phyloP scores from a whole-genome alignment of 2,329 filamentous ascomycete genomes.

The Trichoderma aggressivum region DNA sequence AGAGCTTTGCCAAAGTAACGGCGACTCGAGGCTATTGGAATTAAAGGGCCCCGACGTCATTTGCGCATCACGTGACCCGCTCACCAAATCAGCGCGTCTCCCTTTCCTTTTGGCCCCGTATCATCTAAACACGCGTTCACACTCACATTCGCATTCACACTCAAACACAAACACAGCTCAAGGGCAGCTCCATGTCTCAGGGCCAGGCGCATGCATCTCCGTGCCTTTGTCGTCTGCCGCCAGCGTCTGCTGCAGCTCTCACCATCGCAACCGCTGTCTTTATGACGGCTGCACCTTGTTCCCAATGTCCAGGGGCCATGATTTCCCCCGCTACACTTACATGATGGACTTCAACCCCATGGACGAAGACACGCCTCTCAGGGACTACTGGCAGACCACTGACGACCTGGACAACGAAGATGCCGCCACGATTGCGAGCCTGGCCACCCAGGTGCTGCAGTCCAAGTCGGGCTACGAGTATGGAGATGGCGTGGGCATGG shows the following conservation, averaged over 20 bases:
- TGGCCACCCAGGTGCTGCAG: slow-evolving; percentile 15
- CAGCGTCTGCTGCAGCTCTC: not conserved
- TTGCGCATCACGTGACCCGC: not conserved
- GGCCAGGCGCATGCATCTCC: not conserved
- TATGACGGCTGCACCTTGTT: not conserved
- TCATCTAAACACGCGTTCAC: slow-evolving; percentile 12
- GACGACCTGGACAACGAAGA: not conserved
- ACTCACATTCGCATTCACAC: not conserved
- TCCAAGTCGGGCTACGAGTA: not conserved
- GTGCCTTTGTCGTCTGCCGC: not conserved
- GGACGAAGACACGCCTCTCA: slow-evolving; percentile 16
- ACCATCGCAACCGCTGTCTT: not conserved
- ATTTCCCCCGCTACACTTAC: not conserved
- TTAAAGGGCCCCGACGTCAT: slow-evolving; percentile 6
- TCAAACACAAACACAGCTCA: not conserved
- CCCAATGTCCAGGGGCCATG: not conserved
- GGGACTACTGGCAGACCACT: slow-evolving; percentile 14
- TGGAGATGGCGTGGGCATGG: not conserved
- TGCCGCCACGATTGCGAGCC: not conserved
- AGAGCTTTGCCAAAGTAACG: not conserved
- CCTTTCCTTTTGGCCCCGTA: not conserved
- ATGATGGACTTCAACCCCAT: slow-evolving; percentile 16
- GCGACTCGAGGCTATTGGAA: not conserved
- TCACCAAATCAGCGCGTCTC: slow-evolving; percentile 6
- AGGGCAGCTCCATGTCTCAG: not conserved